Evolutionary conservation across 805 yeast genomes (phyloP).

Genomic region (Maudiozyma saulgeensis): DNA sequence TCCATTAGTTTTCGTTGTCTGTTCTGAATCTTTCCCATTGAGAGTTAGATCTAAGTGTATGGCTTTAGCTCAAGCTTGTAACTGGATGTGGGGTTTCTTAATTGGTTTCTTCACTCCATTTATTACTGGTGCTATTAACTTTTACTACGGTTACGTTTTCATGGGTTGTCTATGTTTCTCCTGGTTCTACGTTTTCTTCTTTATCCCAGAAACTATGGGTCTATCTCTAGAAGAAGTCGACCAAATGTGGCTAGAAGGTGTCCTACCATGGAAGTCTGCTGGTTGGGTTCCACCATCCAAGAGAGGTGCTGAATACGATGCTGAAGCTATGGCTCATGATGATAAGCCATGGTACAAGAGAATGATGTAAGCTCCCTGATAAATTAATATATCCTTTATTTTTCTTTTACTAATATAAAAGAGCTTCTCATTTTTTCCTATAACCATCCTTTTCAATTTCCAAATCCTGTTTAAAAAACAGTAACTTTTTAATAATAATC

Average conservation of each 20-base stretch:
- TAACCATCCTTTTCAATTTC: not conserved
- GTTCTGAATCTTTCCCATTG: slow-evolving; percentile 60
- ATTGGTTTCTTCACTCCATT: slow-evolving; percentile 65
- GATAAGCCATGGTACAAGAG: slow-evolving; percentile 17
- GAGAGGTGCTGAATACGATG: slow-evolving; percentile 16
- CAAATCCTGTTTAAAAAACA: not conserved
- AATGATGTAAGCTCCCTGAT: slow-evolving; percentile 14
- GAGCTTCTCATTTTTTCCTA: not conserved
- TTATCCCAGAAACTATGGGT: slow-evolving; percentile 69
- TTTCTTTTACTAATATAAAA: not conserved
- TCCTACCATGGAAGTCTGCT: slow-evolving; percentile 36
- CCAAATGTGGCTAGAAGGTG: slow-evolving; percentile 38
- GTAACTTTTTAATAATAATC: not conserved
- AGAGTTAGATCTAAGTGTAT: slow-evolving; percentile 52
- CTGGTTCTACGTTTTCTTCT: slow-evolving; percentile 57
- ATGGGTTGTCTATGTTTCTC: slow-evolving; percentile 47
- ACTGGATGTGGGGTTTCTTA: slow-evolving; percentile 58
- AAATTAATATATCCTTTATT: not conserved
- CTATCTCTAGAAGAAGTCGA: slow-evolving; percentile 74
- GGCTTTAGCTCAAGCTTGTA: slow-evolving; percentile 51
- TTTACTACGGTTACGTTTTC: slow-evolving; percentile 56
- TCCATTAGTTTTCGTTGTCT: slow-evolving; percentile 53
- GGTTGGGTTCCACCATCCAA: slow-evolving; percentile 40
- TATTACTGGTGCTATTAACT: slow-evolving; percentile 52
- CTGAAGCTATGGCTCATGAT: slow-evolving; percentile 13